Conservation (phyloP, 2,329 filamentous ascomycete genomes). For the Sarocladiaceae sp. region DNA sequence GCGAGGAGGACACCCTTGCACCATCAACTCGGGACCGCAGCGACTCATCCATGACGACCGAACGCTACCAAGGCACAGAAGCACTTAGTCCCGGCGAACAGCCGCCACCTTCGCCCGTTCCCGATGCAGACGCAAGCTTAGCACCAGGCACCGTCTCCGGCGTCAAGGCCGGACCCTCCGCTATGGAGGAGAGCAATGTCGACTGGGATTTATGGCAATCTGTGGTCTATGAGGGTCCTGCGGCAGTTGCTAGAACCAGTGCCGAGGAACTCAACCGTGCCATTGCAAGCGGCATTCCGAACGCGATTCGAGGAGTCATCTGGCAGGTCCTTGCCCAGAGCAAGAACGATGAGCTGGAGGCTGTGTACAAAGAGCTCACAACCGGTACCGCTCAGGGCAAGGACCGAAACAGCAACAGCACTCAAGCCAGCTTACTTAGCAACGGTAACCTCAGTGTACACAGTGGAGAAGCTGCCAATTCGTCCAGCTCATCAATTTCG, state of each 20-base stretch:
- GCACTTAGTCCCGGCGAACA: slow-evolving; percentile 23
- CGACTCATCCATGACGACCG: slow-evolving; percentile 5
- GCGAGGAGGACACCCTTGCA: slow-evolving; percentile 27
- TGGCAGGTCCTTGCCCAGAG: slow-evolving; percentile 97
- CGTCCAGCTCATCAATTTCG: slow-evolving; percentile 81
- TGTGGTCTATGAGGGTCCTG: slow-evolving; percentile 88
- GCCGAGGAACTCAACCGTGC: slow-evolving; percentile 84
- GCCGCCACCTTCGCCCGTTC: slow-evolving; percentile 42
- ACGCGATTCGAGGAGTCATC: slow-evolving; percentile 92
- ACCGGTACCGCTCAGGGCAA: slow-evolving; percentile 76
- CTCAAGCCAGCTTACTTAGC: slow-evolving; percentile 43
- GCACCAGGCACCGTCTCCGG: slow-evolving; percentile 83
- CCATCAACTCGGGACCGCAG: slow-evolving; percentile 8
- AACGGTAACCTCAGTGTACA: slow-evolving; percentile 51
- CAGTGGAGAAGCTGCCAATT: slow-evolving; percentile 59
- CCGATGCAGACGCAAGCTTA: slow-evolving; percentile 61
- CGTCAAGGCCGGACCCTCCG: slow-evolving; percentile 67
- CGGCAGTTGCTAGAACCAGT: slow-evolving; percentile 80
- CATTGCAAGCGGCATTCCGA: slow-evolving; percentile 89
- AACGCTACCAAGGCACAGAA: slow-evolving; percentile 14
- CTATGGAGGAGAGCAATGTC: slow-evolving; percentile 67
- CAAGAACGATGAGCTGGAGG: slow-evolving; percentile 85
- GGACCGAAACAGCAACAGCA: slow-evolving; percentile 51
- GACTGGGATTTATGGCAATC: slow-evolving; percentile 98
- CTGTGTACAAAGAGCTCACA: slow-evolving; percentile 76